A percentile compares a stretch with the other conserved stretches of the same genome.
phyloP scores from a whole-genome alignment of 345 rosid genomes.

The Luvunga scandens region DNA sequence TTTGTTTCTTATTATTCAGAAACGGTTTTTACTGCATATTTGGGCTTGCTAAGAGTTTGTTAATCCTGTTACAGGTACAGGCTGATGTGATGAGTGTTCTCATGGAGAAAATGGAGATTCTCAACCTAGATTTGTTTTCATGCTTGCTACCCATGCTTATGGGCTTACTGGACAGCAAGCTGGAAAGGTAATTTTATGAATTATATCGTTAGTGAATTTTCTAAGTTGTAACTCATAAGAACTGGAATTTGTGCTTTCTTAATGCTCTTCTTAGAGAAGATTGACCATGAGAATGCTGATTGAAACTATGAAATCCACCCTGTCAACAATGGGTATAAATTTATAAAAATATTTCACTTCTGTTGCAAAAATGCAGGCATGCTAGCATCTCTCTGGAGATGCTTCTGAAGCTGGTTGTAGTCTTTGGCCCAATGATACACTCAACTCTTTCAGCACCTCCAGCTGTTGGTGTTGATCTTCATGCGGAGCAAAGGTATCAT shows the following conservation, averaged over 20 bases:
- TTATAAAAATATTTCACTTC: neutral
- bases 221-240: neutral
- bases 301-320: neutral
- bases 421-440: conserved; percentile 66
- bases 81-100: conserved; percentile 81
- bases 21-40: conserved; percentile 13
- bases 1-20: conserved; percentile 7
- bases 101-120: conserved; percentile 77
- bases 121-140: conserved; percentile 79
- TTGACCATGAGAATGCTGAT: neutral
- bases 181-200: conserved; percentile 60
- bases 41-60: conserved; percentile 10
- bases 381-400: conserved; percentile 73
- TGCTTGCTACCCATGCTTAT: conserved; percentile 85
- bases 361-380: conserved; percentile 48
- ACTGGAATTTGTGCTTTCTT: neutral
- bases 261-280: neutral
- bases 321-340: neutral
- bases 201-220: neutral
- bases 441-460: conserved; percentile 71
- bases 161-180: conserved; percentile 80
- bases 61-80: conserved; percentile 63
- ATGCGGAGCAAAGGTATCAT: conserved; percentile 76
- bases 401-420: conserved; percentile 92
- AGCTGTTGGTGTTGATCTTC: conserved; percentile 84